These are phyloP conservation scores for Physaria fendleri DNA, from an alignment of 345 rosid genomes.

Conservation along the genomic window DNA sequence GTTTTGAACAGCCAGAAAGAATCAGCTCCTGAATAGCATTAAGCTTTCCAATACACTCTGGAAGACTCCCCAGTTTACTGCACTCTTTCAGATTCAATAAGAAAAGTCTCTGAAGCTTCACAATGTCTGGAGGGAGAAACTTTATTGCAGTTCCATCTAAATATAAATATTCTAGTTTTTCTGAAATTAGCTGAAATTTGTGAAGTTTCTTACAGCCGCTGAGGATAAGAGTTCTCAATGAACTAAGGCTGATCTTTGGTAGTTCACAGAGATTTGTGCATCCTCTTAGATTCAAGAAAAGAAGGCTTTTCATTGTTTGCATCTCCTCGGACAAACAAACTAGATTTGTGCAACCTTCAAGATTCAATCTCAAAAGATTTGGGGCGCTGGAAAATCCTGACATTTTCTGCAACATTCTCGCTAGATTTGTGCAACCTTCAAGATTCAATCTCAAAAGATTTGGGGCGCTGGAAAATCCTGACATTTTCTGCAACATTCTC, in stretches of 20 bases:
- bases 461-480: conserved; percentile 19
- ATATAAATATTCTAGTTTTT: neutral
- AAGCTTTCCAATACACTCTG: conserved; percentile 9
- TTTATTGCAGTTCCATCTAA: conserved; percentile 20
- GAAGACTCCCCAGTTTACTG: neutral
- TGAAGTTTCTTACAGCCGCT: conserved; percentile 10
- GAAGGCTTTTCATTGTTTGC: neutral
- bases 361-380: conserved; percentile 12
- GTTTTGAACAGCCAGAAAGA: conserved; percentile 7
- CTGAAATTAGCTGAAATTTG: conserved; percentile 10
- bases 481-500: conserved; percentile 2
- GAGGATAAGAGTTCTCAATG: conserved; percentile 5
- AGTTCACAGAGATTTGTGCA: neutral
- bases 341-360: conserved; percentile 20
- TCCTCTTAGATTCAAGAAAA: conserved; percentile 8
- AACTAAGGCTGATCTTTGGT: neutral
- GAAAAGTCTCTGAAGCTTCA: conserved; percentile 3
- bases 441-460: conserved; percentile 19
- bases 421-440: conserved; percentile 15
- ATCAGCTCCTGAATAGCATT: conserved; percentile 11
- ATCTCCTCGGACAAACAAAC: neutral
- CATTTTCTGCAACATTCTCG: conserved; percentile 4
- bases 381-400: conserved; percentile 20
- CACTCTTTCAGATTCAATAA: neutral
- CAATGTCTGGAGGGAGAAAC: conserved; percentile 10